Percentiles rank a stretch among this genome's conserved stretches.
phyloP scores from a whole-genome alignment of 306 rosid genomes.

The Rosa persica region DNA sequence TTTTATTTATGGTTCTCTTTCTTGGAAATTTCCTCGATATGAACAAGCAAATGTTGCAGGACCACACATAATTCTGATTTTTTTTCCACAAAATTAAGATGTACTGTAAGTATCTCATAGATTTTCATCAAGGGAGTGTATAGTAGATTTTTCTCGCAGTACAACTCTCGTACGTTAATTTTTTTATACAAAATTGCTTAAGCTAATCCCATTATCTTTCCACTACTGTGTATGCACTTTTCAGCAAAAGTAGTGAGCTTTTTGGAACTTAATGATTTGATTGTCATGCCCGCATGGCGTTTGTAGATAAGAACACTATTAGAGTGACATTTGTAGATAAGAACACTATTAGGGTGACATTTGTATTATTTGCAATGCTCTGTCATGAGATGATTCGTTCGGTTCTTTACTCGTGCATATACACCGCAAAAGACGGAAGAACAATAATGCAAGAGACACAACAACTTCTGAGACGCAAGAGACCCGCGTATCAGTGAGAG shows the following conservation, averaged over 20 bases:
- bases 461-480: too few relatives aligned
- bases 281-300: neutral
- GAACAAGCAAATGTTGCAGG: neutral
- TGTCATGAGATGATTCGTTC: neutral
- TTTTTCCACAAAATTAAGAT: neutral
- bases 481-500: too few relatives aligned
- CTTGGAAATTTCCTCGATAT: neutral
- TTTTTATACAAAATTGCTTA: neutral
- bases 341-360: neutral
- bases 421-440: neutral
- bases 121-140: neutral
- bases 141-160: neutral
- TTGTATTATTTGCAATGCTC: neutral
- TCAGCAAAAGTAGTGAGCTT: neutral
- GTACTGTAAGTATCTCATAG: neutral
- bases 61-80: neutral
- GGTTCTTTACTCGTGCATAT: neutral
- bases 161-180: neutral
- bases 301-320: neutral
- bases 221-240: neutral
- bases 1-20: neutral
- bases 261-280: neutral
- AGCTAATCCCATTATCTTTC: neutral
- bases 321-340: neutral
- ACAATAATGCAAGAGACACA: neutral